Percentiles rank a stretch among this genome's conserved stretches.
Conservation (phyloP, 805 yeast species). For the Sugiyamaella americana region DNA sequence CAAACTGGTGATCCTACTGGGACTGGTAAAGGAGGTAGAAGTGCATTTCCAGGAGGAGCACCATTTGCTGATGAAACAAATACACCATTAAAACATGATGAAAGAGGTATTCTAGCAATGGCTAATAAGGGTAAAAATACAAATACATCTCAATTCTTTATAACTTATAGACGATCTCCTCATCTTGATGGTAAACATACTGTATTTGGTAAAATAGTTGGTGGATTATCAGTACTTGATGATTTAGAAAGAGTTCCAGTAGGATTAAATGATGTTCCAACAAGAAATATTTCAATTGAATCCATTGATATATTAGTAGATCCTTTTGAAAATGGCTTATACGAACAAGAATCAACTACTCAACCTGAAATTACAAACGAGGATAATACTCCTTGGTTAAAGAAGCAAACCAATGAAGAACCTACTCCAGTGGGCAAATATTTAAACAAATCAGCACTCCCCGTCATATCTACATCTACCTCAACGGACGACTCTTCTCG, state of each 20-base stretch:
- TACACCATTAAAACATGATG: conserved; percentile 54
- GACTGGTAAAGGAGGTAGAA: conserved; percentile 43
- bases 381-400: conserved; percentile 24
- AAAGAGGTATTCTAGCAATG: conserved; percentile 80
- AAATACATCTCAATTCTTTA: conserved; percentile 86
- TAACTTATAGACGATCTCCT: conserved; percentile 57
- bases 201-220: conserved; percentile 62
- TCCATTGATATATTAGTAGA: conserved; percentile 17
- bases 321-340: conserved; percentile 18
- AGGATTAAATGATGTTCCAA: conserved; percentile 38
- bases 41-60: conserved; percentile 44
- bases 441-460: conserved; percentile 9
- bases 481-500: conserved; percentile 7
- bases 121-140: conserved; percentile 93
- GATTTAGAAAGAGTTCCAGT: conserved; percentile 54
- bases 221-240: conserved; percentile 40
- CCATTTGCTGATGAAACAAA: conserved; percentile 31
- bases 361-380: conserved; percentile 1
- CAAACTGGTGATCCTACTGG: conserved; percentile 35
- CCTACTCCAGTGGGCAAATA: conserved; percentile 21
- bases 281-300: conserved; percentile 37
- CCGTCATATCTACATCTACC: not conserved
- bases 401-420: conserved; percentile 4
- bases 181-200: conserved; percentile 74
- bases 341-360: conserved; percentile 4